phyloP scores from a whole-genome alignment of 306 rosid genomes.

The Prunus fruticosa region DNA sequence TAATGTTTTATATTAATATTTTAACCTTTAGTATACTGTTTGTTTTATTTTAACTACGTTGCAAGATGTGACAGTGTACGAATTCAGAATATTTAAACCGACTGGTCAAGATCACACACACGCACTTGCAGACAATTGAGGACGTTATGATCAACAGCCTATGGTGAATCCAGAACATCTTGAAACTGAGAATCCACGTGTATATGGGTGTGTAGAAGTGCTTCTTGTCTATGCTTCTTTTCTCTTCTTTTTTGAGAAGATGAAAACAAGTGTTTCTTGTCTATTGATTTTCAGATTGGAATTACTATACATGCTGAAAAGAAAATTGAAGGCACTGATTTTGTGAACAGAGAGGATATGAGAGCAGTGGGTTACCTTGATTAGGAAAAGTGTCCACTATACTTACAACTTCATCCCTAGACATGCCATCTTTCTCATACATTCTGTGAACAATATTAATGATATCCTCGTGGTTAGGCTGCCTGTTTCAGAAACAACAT shows the following conservation, averaged over 20 bases:
- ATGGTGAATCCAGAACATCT: neutral
- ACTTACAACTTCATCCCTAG: slow-evolving; percentile 59
- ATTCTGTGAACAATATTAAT: slow-evolving; percentile 80
- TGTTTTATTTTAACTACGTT: too few species aligned
- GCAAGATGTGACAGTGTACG: too few species aligned
- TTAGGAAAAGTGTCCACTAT: slow-evolving; percentile 78
- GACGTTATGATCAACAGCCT: neutral
- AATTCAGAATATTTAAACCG: too few species aligned
- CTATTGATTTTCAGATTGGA: too few species aligned
- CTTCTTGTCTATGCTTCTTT: too few species aligned
- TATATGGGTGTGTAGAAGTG: neutral
- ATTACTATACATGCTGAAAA: neutral
- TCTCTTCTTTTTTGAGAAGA: too few species aligned
- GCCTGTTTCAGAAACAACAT: slow-evolving; percentile 67
- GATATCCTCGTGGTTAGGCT: slow-evolving; percentile 83
- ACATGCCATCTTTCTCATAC: slow-evolving; percentile 87
- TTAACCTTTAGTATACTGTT: too few species aligned
- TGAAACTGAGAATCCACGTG: neutral
- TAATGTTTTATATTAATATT: too few species aligned
- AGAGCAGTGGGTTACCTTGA: slow-evolving; percentile 57
- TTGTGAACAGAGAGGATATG: neutral
- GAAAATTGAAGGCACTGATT: neutral
- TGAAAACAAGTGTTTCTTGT: too few species aligned
- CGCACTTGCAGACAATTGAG: too few species aligned
- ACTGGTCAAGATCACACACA: too few species aligned